Conservation (phyloP, 1,284 basidiomycete species). For the Schizophyllum amplum region DNA sequence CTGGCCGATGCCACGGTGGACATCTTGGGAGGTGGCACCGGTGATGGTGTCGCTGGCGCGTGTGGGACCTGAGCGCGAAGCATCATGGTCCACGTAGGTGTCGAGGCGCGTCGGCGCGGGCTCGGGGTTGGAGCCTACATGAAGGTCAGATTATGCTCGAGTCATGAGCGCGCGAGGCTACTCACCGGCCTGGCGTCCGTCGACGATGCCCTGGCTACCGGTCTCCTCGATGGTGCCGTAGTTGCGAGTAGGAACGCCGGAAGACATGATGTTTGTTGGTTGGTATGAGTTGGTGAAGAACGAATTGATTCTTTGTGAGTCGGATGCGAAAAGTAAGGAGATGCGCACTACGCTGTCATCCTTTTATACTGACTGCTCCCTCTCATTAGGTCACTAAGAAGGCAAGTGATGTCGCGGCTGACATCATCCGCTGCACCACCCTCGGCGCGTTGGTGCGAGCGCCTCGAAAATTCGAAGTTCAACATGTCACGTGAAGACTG, state of each 20-base stretch:
- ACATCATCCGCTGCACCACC: background rate
- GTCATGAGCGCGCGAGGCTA: background rate
- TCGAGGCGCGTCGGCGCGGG: slow-evolving; percentile 6
- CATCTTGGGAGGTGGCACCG: slow-evolving; percentile 25
- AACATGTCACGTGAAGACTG: background rate
- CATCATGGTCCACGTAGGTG: slow-evolving; percentile 13
- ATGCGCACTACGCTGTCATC: background rate
- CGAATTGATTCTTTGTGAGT: background rate
- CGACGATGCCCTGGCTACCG: slow-evolving; percentile 7
- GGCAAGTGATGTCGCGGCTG: background rate
- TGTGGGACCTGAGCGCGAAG: slow-evolving; percentile 3
- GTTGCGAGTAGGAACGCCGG: background rate
- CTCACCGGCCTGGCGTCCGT: slow-evolving; percentile 6
- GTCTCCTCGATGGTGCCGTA: background rate
- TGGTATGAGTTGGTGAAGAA: background rate
- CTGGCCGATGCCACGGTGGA: slow-evolving; percentile 23
- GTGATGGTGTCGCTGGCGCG: slow-evolving; percentile 13
- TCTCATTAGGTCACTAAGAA: background rate
- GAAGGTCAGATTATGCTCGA: background rate
- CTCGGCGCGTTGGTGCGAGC: background rate
- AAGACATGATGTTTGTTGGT: background rate
- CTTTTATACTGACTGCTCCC: background rate
- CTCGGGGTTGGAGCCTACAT: background rate
- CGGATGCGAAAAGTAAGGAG: background rate
- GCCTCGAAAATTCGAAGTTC: background rate